These are phyloP conservation scores for Pythium folliculosum DNA, from an alignment of 352 stramenopile species.

Conservation along the genomic window DNA sequence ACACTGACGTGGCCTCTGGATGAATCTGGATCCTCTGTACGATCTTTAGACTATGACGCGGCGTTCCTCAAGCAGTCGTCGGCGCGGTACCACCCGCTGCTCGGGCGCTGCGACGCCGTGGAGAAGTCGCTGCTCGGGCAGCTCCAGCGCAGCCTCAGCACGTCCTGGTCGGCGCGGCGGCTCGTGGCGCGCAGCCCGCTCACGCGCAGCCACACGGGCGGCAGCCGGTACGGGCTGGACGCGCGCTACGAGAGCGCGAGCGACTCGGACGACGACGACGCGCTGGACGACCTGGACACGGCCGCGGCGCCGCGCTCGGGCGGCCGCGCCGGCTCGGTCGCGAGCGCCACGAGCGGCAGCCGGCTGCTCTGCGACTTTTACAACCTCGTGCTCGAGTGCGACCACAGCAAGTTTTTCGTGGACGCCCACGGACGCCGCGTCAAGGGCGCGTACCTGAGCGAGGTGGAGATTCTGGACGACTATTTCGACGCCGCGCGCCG, in stretches of 20 bases:
- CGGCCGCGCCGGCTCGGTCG: conserved; percentile 19
- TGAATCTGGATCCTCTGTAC: too few relatives aligned
- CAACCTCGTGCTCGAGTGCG: conserved; percentile 73
- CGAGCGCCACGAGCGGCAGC: conserved; percentile 62
- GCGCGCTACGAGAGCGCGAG: conserved; percentile 28
- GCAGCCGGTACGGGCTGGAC: conserved; percentile 16
- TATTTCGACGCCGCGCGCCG: conserved; percentile 47
- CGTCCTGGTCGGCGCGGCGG: conserved; percentile 30
- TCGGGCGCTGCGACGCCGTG: conserved; percentile 25
- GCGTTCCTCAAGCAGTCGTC: conserved; percentile 18
- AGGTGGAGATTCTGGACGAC: conserved; percentile 56
- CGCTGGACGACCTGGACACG: too few relatives aligned
- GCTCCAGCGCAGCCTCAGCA: conserved; percentile 56
- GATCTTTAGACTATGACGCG: conserved; percentile 17
- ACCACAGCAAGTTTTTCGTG: conserved; percentile 68
- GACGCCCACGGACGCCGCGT: conserved; percentile 53
- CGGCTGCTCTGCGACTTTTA: conserved; percentile 82
- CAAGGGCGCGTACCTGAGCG: conserved; percentile 52
- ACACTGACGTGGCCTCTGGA: background rate
- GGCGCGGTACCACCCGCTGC: conserved; percentile 27
- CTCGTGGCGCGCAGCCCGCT: conserved; percentile 6
- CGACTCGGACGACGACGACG: conserved; percentile 19
- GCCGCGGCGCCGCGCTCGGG: background rate
- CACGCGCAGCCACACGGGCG: conserved; percentile 7
- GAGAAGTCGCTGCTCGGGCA: conserved; percentile 50